These are phyloP conservation scores for Aspergillus hortae DNA, from an alignment of 2,329 filamentous ascomycete species.

Conservation along the genomic window DNA sequence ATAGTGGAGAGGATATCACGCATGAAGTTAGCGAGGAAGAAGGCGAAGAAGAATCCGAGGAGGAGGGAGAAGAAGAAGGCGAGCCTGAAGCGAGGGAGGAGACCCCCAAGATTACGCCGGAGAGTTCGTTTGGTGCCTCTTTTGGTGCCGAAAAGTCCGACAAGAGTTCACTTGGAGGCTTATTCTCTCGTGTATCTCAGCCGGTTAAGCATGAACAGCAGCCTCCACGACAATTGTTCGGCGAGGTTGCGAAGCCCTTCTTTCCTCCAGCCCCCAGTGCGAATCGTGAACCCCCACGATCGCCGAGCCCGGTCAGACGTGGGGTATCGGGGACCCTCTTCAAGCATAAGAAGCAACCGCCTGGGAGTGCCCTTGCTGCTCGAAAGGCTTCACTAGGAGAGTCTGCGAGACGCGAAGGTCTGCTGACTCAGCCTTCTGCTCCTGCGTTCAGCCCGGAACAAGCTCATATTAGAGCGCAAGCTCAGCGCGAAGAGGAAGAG, in stretches of 20 bases:
- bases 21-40: slow-evolving; percentile 6
- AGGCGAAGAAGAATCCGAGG: slow-evolving; percentile 5
- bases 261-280: slow-evolving; percentile 33
- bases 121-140: slow-evolving; percentile 43
- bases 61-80: slow-evolving; percentile 24
- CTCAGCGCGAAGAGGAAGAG: slow-evolving; percentile 28
- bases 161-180: slow-evolving; percentile 35
- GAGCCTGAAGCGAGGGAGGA: slow-evolving; percentile 22
- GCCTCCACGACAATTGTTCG: slow-evolving; percentile 38
- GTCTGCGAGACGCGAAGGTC: slow-evolving; percentile 27
- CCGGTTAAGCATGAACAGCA: slow-evolving; percentile 19
- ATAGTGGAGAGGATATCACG: slow-evolving; percentile 11
- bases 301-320: slow-evolving; percentile 45
- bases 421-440: slow-evolving; percentile 18
- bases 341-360: slow-evolving; percentile 27
- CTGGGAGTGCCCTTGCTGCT: slow-evolving; percentile 37
- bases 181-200: slow-evolving; percentile 39
- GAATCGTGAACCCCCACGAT: slow-evolving; percentile 37
- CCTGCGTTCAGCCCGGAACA: slow-evolving; percentile 26
- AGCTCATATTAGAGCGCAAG: slow-evolving; percentile 27
- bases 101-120: slow-evolving; percentile 39
- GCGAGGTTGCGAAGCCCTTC: slow-evolving; percentile 40
- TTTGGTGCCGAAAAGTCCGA: slow-evolving; percentile 36
- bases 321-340: slow-evolving; percentile 25
- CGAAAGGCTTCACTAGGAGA: slow-evolving; percentile 38